Base-by-base conservation (phyloP, 192 early-diverging fungal species). In the Oehlia diaphana region DNA sequence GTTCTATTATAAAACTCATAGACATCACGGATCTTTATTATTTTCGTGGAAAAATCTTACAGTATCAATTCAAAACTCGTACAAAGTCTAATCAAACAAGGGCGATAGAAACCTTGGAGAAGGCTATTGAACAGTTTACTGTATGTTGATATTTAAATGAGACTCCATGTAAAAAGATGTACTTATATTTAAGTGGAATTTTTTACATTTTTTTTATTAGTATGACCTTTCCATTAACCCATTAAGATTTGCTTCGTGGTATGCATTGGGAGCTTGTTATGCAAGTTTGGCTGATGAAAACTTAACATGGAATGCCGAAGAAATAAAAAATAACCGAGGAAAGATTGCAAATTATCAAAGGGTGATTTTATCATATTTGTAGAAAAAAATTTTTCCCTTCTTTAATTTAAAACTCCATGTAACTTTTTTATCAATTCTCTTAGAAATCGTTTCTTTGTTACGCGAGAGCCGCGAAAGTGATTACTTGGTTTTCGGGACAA, bases 381-480 rank as follows among this genome's bases (percentile, higher is more conserved):
- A 42, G 39, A 23, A 68, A 33, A 66, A 66, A 9, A 16, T 26
- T n/a, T 66, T 66, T 12, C 2, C 10, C 4, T 2, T 37, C 35
- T 2, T 47, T 1, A 12, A 47, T 2, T 47, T 1, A 12, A 47
- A 33, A 28, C 28, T 33, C 0, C 12, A 9, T 12, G 28, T 66
- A n/a, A 66, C 0, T 21, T 9, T 3, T 19, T 33, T 35, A n/a
- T 33, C 12, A n/a, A 3, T 66, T 35, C 4, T 66, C 31, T 9
- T 72, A 92, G 91, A 82, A 83, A 80, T 84, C 93, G 1, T 94
- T 91, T 72, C 88, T 88, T 70, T 92, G 90, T 70, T 93, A 90
- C 79, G 83, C 88, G 10, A 85, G 90, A 78, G 89, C 86, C 0
- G 72, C 73, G 53, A 76, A 63, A 74, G 35, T 16, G 14, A 70